Evolutionary conservation across 1,284 basidiomycete species (phyloP).

Genomic region (Sanghuangporus weigelae): DNA sequence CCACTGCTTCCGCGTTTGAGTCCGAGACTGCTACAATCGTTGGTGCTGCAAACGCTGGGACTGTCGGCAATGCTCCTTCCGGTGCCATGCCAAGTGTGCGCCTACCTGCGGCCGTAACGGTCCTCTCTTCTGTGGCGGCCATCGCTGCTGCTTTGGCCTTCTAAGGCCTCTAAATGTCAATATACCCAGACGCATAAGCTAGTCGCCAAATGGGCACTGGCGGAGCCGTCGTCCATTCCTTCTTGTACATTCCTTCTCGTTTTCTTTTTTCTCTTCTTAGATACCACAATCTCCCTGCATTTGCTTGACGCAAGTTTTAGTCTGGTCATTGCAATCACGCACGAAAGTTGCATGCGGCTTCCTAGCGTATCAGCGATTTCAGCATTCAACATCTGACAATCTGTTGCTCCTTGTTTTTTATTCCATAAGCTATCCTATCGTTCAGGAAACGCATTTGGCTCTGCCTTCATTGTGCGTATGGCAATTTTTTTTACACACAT

Average conservation of each 20-base stretch:
- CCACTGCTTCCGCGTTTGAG: constrained; percentile 21
- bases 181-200: constrained; percentile 11
- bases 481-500: not conserved
- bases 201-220: not conserved
- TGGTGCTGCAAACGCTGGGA: constrained; percentile 53
- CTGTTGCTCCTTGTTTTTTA: not conserved
- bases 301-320: constrained; percentile 7
- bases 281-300: not conserved
- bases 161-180: not conserved
- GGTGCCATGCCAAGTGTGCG: constrained; percentile 24
- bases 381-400: not conserved
- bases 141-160: constrained; percentile 10
- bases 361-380: not conserved
- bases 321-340: not conserved
- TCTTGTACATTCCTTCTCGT: not conserved
- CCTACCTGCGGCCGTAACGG: constrained; percentile 9
- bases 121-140: constrained; percentile 5
- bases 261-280: not conserved
- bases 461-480: not conserved
- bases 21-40: constrained; percentile 29
- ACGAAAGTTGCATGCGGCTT: not conserved
- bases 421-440: not conserved
- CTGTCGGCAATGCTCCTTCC: constrained; percentile 23
- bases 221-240: not conserved
- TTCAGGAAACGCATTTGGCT: constrained; percentile 8